Conservation (phyloP, 2,329 filamentous ascomycete genomes). For the Ophiocordyceps camponoti-leonardi region DNA sequence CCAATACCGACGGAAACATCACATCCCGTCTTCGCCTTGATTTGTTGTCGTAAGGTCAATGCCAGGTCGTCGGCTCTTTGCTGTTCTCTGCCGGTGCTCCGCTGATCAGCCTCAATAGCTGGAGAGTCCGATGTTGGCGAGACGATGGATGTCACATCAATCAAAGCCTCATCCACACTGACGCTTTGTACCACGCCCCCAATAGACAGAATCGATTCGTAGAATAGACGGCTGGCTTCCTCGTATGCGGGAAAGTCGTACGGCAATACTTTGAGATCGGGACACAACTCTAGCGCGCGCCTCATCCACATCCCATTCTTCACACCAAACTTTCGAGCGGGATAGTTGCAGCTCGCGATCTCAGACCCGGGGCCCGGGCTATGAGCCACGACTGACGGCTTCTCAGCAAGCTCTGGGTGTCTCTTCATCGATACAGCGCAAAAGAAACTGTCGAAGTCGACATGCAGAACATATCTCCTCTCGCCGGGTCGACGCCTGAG, state of each 20-base stretch:
- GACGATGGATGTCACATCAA: slow-evolving; percentile 65
- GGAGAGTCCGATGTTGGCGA: slow-evolving; percentile 47
- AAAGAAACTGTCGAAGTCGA: slow-evolving; percentile 98
- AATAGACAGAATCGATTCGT: slow-evolving; percentile 62
- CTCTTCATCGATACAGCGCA: slow-evolving; percentile 76
- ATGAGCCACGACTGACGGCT: slow-evolving; percentile 80
- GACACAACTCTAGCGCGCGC: slow-evolving; percentile 63
- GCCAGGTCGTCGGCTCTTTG: slow-evolving; percentile 57
- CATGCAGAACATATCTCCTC: slow-evolving; percentile 75
- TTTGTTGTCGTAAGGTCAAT: slow-evolving; percentile 42
- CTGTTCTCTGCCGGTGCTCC: slow-evolving; percentile 61
- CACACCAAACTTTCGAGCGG: slow-evolving; percentile 67
- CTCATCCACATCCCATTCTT: slow-evolving; percentile 99
- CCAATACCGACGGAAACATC: slow-evolving; percentile 88
- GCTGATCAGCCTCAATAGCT: slow-evolving; percentile 45
- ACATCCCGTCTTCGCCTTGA: slow-evolving; percentile 64
- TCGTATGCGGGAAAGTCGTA: slow-evolving; percentile 96
- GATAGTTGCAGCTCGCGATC: slow-evolving; percentile 95
- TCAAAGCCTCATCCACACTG: slow-evolving; percentile 84
- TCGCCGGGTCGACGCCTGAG: slow-evolving; percentile 39
- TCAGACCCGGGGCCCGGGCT: slow-evolving; percentile 73
- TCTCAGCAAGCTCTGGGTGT: slow-evolving; percentile 55
- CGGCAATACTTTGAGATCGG: slow-evolving; percentile 73
- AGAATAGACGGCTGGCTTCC: slow-evolving; percentile 75
- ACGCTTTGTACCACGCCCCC: slow-evolving; percentile 86